Evolutionary conservation across 2,329 filamentous ascomycete species (phyloP), one percentile per base, ranked within the genome.

Genomic region (Fusarium buxicola): DNA sequence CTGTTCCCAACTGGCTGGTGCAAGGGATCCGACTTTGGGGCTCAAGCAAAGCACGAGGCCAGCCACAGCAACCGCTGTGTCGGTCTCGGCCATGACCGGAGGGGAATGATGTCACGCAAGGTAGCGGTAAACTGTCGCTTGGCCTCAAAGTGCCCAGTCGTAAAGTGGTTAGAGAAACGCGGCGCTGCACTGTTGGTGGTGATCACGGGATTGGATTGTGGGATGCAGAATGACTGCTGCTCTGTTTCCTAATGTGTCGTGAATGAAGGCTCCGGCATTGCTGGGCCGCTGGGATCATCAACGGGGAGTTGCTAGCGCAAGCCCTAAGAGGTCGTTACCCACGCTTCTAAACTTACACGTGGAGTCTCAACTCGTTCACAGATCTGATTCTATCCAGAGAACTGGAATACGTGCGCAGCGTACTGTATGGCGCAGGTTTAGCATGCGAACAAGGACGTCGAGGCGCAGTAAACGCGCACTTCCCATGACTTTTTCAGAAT

Each of bases 71-170:
- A 6, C 25, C 39, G 38, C 38, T 39, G 25, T 52, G 21, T 65
- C 62, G 62, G 62, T 53, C 58, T 59, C 45, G 31, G 51, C 43
- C 34, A 41, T 40, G 51, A 39, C 62, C 62, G 62, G 45, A 31
- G 28, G 38, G 21, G 11, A 15, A 59, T 65, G 62, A 65, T 65
- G 62, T 65, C 62, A 65, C 53, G 44, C 52, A 65, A 58, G 32
- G 52, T 36, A 52, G 58, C 58, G 62, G 62, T 59, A 58, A 63
- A 66, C 45, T 48, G 38, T 38, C 39, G 18, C 46, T 58, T 41
- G 45, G 41, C 48, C 30, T 15, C 41, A 65, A 36, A 44, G 9
- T 24, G 40, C 38, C 45, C 52, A 65, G 18, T 45, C 44, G 61
- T 49, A 58, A 58, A 54, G 62, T 31, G 53, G 53, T 65, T 65